Evolutionary conservation across 257 asterid genomes (phyloP), one percentile per base, ranked within the genome.

Genomic region (Solanum commersonii): DNA sequence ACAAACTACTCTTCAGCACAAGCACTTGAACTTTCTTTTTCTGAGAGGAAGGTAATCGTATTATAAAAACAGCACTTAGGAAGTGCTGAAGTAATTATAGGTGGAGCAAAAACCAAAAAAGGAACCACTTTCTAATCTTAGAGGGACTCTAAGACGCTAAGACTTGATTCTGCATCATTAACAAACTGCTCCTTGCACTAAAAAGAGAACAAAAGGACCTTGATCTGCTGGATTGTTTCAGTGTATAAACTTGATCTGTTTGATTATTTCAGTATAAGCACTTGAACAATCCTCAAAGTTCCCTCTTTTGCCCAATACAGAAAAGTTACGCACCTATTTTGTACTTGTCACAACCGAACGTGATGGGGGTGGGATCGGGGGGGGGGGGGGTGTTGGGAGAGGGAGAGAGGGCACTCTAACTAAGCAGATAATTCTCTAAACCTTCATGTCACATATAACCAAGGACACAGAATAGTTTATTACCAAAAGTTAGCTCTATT

Each of bases 401-500:
- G 37, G 81, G 18, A 34, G 74, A 40, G 82, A 35, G 56, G 83
- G 49, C 49, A 76, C 83, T 38, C 82, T 35, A 73, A 73, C 59
- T 23, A 76, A 76, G 9, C 87, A 84, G 68, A 10, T 29, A 33
- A 59, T 84, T 81, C 16, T 49, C 84, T 6, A 68, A 63, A 33
- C 14, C 56, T 14, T 27, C 46, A 81, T 65, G 42, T 10, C 73
- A 65, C 37, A 67, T 46, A 70, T 42, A 44, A 35, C 11, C 8
- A 63, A 87, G 42, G 82, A 79, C 1, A 67, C 11, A 33, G 15
- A 63, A 79, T 34, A 14, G 86, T 44, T n/a, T 63, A 71, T 87
- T 92, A 90, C 95, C 95, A 93, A 40, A 93, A 93, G 65, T 93
- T 93, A 29, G 94, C 95, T 90, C 91, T 87, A 35, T 90, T 93